Conservation (phyloP, 495 filamentous ascomycete genomes). For the Hyphodiscus hymeniophilus region DNA sequence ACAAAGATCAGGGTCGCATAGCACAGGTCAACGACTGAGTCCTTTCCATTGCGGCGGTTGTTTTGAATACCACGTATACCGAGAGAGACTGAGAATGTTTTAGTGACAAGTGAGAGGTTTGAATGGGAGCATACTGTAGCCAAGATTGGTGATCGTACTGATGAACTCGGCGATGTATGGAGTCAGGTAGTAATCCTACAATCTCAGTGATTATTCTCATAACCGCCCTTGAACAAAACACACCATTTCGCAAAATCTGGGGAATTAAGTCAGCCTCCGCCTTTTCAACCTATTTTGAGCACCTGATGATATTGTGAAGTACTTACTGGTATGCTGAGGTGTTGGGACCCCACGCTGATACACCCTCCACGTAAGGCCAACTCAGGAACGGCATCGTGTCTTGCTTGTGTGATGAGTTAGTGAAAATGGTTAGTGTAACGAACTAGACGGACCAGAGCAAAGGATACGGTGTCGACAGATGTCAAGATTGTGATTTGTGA, state of each 20-base stretch:
- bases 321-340: background rate
- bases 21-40: background rate
- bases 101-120: background rate
- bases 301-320: no score
- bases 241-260: constrained; percentile 5
- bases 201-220: background rate
- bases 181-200: constrained; percentile 39
- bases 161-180: constrained; percentile 44
- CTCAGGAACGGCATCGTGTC: background rate
- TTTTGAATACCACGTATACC: background rate
- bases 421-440: no score
- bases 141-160: constrained; percentile 41
- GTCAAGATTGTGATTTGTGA: no score
- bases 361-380: constrained; percentile 1
- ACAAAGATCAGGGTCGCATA: background rate
- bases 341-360: background rate
- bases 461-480: no score
- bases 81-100: background rate
- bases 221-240: background rate
- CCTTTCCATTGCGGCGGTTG: background rate
- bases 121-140: constrained; percentile 38
- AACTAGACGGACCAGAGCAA: no score
- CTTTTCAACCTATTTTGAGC: no score
- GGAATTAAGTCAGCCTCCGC: no score
- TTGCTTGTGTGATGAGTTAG: no score